phyloP scores from a whole-genome alignment of 257 asterid genomes.

The Fraxinus quadrangulata region DNA sequence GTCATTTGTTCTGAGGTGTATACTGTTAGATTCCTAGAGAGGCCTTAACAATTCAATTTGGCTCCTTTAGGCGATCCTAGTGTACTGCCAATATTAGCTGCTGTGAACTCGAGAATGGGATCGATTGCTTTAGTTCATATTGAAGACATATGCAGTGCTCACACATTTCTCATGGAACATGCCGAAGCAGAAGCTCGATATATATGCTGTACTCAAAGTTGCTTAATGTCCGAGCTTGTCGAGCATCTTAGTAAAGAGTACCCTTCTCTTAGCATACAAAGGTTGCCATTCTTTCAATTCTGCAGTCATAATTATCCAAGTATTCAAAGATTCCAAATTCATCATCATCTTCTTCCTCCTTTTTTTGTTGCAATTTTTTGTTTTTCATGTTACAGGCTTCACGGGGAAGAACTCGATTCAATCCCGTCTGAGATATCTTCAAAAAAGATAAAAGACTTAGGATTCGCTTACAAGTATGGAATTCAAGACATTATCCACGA shows the following conservation, averaged over 20 bases:
- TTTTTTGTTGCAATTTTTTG: neutral
- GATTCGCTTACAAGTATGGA: constrained; percentile 60
- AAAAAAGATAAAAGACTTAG: constrained; percentile 63
- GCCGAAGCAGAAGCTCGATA: constrained; percentile 60
- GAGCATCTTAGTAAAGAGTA: constrained; percentile 41
- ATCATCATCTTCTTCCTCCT: neutral
- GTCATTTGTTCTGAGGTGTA: neutral
- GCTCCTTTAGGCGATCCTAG: constrained; percentile 50
- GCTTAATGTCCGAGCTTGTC: constrained; percentile 51
- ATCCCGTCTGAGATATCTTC: constrained; percentile 64
- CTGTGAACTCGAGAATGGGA: constrained; percentile 86
- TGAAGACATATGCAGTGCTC: constrained; percentile 73
- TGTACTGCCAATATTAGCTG: constrained; percentile 47
- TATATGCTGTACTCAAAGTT: constrained; percentile 58
- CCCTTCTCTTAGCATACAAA: constrained; percentile 39
- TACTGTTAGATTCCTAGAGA: neutral
- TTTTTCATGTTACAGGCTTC: constrained; percentile 31
- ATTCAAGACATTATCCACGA: constrained; percentile 54
- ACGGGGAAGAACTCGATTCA: constrained; percentile 28
- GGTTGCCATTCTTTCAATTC: constrained; percentile 42
- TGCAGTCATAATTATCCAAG: neutral
- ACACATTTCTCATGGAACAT: constrained; percentile 76
- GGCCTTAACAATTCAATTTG: neutral
- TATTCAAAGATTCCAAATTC: neutral
- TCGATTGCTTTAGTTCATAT: constrained; percentile 75